These are phyloP conservation scores for Decorospora gaudefroyi DNA, from an alignment of 2,329 filamentous ascomycete species.

Conservation along the genomic window DNA sequence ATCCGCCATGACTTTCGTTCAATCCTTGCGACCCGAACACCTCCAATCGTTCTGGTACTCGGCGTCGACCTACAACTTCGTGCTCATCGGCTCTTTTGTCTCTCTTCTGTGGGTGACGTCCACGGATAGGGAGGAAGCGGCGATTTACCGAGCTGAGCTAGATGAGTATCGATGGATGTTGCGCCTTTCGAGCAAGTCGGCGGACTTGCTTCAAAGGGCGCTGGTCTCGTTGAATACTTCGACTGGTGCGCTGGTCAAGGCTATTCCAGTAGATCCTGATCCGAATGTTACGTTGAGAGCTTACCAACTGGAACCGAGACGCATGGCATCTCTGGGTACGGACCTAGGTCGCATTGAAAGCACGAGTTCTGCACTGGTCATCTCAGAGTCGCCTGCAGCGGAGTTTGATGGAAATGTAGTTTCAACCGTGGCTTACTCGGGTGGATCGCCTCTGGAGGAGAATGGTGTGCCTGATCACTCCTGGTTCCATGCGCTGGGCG, in stretches of 20 bases:
- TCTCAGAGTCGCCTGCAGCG: background rate
- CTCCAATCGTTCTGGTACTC: conserved; percentile 56
- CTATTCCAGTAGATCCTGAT: background rate
- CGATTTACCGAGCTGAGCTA: conserved; percentile 44
- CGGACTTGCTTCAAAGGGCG: conserved; percentile 51
- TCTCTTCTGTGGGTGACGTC: conserved; percentile 48
- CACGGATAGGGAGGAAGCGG: conserved; percentile 39
- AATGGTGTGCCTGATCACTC: background rate
- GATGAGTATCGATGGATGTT: conserved; percentile 52
- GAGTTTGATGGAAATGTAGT: background rate
- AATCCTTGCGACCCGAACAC: conserved; percentile 51
- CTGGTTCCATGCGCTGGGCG: conserved; percentile 5
- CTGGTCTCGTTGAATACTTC: conserved; percentile 33
- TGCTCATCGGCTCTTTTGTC: conserved; percentile 51
- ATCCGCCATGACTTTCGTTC: conserved; percentile 54
- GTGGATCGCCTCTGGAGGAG: background rate
- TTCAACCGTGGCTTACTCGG: no score
- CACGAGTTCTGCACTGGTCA: background rate
- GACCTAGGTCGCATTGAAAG: background rate
- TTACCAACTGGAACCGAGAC: background rate
- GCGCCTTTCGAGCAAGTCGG: conserved; percentile 50
- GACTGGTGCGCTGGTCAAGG: conserved; percentile 27
- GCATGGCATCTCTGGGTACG: background rate
- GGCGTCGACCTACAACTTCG: conserved; percentile 51
- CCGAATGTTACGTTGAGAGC: background rate